Evolutionary conservation across 495 filamentous ascomycete genomes (phyloP), one percentile per base, ranked within the genome.

Genomic region (Penicillium ochrochloron): DNA sequence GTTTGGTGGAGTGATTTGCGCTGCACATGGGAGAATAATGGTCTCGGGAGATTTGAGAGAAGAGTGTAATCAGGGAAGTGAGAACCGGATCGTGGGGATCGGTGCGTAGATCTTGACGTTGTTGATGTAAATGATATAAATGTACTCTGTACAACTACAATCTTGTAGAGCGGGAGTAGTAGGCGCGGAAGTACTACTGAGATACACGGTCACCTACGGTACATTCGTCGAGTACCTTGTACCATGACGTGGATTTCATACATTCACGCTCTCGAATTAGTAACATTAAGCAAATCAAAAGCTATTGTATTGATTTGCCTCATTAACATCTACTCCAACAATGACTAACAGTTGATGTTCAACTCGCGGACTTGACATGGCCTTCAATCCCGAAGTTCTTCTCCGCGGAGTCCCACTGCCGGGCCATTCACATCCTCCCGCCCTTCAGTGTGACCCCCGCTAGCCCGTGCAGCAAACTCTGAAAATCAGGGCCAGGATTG

Each of bases 381-480:
- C 50, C 14, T 15, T 21, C 25, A 56, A 34, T 34, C 19, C 33
- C 53, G 53, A 56, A 42, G 3, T 10, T 44, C 54, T 33, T 57
- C 56, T 62, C 55, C 39, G 50, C 59, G 57, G 67, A 52, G 57
- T 39, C 27, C n/a, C 15, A 58, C 33, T 51, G 54, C 66, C 63
- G 42, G 42, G n/a, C 66, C 62, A 64, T 67, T 65, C 53, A 52
- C 23, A 31, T 52, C 33, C 46, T 59, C 59, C 58, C 25, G 25
- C 31, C 31, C 31, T 31, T 19, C 57, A 61, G 60, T 67, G 51
- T 41, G 25, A 12, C 50, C 29, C 19, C 50, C 14, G 50, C 35
- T 34, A 21, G 59, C 33, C 41, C 51, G 51, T 62, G 60, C 60
- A 62, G 60, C 50, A 62, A 62, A 55, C 51, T 55, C 60, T 42